These are phyloP conservation scores for Metschnikowia aberdeeniae DNA, from an alignment of 805 yeast genomes.

Conservation along the genomic window DNA sequence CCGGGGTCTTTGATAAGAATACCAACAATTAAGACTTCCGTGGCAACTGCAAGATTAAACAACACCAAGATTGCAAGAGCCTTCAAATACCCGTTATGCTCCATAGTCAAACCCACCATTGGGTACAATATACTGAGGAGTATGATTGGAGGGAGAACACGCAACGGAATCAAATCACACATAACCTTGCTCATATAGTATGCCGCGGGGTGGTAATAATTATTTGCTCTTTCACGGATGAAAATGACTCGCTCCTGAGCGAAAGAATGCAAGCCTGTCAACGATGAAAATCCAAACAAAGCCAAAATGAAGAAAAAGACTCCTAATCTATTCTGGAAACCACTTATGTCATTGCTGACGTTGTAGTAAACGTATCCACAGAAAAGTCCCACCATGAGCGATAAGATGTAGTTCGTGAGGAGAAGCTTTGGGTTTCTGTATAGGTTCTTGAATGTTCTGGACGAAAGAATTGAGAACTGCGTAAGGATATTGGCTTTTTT, in stretches of 20 bases:
- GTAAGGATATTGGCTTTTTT: constrained; percentile 54
- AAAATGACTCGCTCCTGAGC: constrained; percentile 85
- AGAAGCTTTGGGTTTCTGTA: constrained; percentile 91
- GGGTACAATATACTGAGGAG: constrained; percentile 83
- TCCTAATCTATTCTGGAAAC: constrained; percentile 94
- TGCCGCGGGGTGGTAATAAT: constrained; percentile 83
- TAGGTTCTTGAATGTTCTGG: constrained; percentile 86
- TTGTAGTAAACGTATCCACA: constrained; percentile 84
- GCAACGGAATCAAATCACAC: constrained; percentile 88
- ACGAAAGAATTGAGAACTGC: constrained; percentile 72
- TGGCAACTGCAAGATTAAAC: constrained; percentile 82
- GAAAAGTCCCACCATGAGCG: constrained; percentile 72
- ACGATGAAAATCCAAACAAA: constrained; percentile 88
- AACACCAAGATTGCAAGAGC: constrained; percentile 66
- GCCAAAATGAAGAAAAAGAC: constrained; percentile 87
- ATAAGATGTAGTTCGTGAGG: constrained; percentile 75
- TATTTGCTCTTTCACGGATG: constrained; percentile 89
- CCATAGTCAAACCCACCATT: constrained; percentile 80
- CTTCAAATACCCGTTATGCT: constrained; percentile 66
- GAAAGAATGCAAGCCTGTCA: constrained; percentile 88
- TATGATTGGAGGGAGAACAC: constrained; percentile 89
- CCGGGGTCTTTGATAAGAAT: constrained; percentile 85
- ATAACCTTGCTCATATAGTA: constrained; percentile 81
- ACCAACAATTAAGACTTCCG: constrained; percentile 83
- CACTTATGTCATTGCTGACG: constrained; percentile 84